Evolutionary conservation across 495 filamentous ascomycete genomes (phyloP), one percentile per base, ranked within the genome.

Genomic region (Clavariopsis aquatica): DNA sequence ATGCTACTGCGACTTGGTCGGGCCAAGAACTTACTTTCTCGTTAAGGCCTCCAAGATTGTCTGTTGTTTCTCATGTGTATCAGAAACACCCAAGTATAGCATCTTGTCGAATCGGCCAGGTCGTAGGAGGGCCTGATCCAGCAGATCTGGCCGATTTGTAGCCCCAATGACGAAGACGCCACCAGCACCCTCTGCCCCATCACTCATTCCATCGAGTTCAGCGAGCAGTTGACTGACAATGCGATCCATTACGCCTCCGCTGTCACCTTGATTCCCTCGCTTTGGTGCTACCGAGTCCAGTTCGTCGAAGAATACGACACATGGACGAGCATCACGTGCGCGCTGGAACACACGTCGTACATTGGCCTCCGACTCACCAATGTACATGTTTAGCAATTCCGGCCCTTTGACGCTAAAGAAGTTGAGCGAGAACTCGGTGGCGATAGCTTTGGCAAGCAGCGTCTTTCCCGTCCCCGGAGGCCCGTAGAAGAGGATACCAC

Each of bases 321-420:
- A 98, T 1, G 94, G 94, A n/a, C 93, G 80, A 9, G 94, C 94
- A 77, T 98, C 94, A 9, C 95, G 82, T 8, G 94, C 94, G 13
- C 92, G 83, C 77, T 96, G 93, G 79, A 98, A 98, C 2, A 98
- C 95, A 5, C 95, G 83, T 2, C 94, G 87, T 12, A 98, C 94
- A 71, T 98, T 98, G 49, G 95, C 95, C 80, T 98, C 94, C 9
- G 92, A 96, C 76, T 98, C 94, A 76, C 94, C 94, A 73, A 98
- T 98, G 72, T 98, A 98, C 94, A 98, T 98, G 72, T 98, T 98
- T 19, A 98, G 85, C 69, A 98, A 76, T 77, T 98, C 94, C 0
- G 94, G 94, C 1, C 94, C 94, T 77, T 99, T 99, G 76, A 99
- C 91, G 53, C 87, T 92, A 84, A 99, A 98, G 82, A 99, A 99